phyloP scores from a whole-genome alignment of 2,329 filamentous ascomycete genomes.

The Epichloe aotearoae region DNA sequence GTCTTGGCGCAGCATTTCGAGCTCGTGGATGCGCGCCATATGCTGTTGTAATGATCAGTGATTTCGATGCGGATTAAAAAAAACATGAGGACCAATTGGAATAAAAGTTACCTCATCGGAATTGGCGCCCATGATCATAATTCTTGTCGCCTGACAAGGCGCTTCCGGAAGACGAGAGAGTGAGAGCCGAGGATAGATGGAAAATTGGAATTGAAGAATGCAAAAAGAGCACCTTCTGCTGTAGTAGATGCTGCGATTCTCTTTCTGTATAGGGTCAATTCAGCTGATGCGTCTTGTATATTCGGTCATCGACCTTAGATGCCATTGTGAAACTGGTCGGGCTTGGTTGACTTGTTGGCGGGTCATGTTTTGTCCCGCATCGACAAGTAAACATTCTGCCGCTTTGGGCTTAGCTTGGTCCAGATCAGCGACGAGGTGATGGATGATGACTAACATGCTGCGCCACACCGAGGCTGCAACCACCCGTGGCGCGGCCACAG shows the following conservation, averaged over 20 bases:
- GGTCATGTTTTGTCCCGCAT: slow-evolving; percentile 14
- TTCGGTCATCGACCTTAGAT: neutral
- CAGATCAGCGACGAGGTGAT: neutral
- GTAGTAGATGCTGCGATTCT: neutral
- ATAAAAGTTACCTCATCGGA: slow-evolving; percentile 14
- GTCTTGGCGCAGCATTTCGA: slow-evolving; percentile 60
- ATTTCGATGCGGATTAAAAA: slow-evolving; percentile 3
- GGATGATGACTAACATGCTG: neutral
- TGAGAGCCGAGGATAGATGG: neutral
- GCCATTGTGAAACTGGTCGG: neutral
- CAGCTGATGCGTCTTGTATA: neutral
- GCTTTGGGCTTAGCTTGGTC: slow-evolving; percentile 11
- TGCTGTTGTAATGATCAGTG: slow-evolving; percentile 21
- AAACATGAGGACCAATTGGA: neutral
- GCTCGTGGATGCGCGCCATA: slow-evolving; percentile 32
- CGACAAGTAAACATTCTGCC: slow-evolving; percentile 19
- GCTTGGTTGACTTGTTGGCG: slow-evolving; percentile 2
- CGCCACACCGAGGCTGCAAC: neutral
- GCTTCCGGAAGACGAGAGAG: neutral
- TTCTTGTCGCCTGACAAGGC: neutral
- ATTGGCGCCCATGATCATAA: slow-evolving; percentile 14
- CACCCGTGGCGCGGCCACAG: neutral
- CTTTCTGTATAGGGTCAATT: neutral
- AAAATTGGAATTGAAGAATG: neutral
- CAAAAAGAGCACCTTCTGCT: neutral